Conservation (phyloP, 1,284 basidiomycete species). For the Rhodotorula sp. region DNA sequence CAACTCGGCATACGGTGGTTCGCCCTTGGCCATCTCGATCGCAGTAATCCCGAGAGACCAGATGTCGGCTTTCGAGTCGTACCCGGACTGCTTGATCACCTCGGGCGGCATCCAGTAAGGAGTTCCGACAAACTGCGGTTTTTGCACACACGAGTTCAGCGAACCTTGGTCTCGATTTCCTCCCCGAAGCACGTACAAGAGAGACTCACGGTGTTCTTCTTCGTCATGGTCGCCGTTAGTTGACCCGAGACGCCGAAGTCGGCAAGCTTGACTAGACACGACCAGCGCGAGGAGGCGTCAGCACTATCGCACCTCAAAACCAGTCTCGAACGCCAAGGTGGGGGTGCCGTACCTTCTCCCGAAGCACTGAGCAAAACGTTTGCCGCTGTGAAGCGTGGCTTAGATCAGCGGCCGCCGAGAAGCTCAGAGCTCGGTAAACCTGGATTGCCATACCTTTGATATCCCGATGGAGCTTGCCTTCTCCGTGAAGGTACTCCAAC, state of each 20-base stretch:
- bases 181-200: too few species aligned
- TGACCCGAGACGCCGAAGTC: constrained; percentile 99
- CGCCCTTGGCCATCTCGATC: constrained; percentile 94
- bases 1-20: constrained; percentile 94
- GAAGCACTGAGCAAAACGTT: constrained; percentile 90
- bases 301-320: accelerated
- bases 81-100: constrained; percentile 98
- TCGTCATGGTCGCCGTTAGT: constrained; percentile 62
- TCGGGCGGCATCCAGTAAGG: constrained; percentile 99
- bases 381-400: constrained; percentile 61
- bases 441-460: constrained; percentile 74
- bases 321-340: neutral
- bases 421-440: too few species aligned
- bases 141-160: neutral
- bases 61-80: constrained; percentile 98
- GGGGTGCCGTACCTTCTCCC: constrained; percentile 61
- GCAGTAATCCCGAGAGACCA: constrained; percentile 82
- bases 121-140: constrained; percentile 36
- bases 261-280: constrained; percentile 75
- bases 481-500: constrained; percentile 90
- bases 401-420: neutral
- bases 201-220: constrained; percentile 89
- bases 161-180: neutral
- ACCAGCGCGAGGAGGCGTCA: neutral
- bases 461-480: constrained; percentile 95